Conservation (phyloP, 129 eudicot species). For the Arctium minus region DNA sequence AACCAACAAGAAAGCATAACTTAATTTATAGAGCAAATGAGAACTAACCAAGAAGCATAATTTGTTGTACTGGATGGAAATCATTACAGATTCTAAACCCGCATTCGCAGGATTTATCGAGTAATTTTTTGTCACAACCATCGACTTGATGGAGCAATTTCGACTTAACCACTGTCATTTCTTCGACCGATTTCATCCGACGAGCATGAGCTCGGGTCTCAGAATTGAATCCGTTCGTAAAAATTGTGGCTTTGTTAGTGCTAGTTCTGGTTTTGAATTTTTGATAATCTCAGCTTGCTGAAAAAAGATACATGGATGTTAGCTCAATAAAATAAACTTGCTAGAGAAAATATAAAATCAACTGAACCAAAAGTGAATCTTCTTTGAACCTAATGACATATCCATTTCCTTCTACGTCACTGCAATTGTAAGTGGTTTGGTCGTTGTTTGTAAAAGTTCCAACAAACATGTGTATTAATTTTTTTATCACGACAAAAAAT, state of each 20-base stretch:
- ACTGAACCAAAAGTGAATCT: too few species aligned
- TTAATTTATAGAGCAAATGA: neutral
- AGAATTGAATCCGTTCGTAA: slow-evolving; percentile 87
- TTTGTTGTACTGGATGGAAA: slow-evolving; percentile 82
- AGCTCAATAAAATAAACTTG: too few species aligned
- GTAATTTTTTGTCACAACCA: slow-evolving; percentile 77
- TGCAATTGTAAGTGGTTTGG: too few species aligned
- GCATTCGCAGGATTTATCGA: slow-evolving; percentile 61
- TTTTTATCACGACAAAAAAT: too few species aligned
- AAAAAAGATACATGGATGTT: too few species aligned
- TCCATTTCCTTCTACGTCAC: too few species aligned
- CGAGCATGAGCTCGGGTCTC: slow-evolving; percentile 70
- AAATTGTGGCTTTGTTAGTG: slow-evolving; percentile 32
- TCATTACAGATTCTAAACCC: slow-evolving; percentile 75
- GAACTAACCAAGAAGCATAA: slow-evolving; percentile 71
- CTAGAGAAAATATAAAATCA: too few species aligned
- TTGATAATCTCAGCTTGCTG: too few species aligned
- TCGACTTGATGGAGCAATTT: slow-evolving; percentile 55
- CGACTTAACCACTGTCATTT: slow-evolving; percentile 29
- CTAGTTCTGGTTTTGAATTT: too few species aligned
- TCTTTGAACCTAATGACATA: too few species aligned
- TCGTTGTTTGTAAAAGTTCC: too few species aligned
- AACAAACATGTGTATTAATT: too few species aligned
- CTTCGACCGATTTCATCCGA: slow-evolving; percentile 46
- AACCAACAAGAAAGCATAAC: neutral